Percentiles rank a stretch among this genome's conserved stretches.
phyloP scores from a whole-genome alignment of 306 rosid genomes.

The Begonia fuchsioides region DNA sequence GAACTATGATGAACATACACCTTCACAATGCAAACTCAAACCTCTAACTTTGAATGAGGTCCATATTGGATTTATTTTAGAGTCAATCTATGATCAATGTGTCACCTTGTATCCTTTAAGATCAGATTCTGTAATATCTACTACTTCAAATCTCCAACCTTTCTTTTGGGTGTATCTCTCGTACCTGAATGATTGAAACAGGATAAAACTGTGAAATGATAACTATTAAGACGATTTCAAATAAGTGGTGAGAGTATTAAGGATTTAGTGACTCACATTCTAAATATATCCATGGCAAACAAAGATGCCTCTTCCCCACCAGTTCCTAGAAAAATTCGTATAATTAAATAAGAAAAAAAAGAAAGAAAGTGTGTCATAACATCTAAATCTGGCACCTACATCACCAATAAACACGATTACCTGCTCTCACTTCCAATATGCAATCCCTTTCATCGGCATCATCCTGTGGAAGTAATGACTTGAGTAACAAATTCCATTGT shows the following conservation, averaged over 20 bases:
- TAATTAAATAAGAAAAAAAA: background rate
- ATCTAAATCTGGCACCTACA: background rate
- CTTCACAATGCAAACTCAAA: too few relatives aligned
- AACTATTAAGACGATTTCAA: constrained; percentile 9
- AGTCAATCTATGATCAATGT: background rate
- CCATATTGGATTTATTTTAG: background rate
- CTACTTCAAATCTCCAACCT: constrained; percentile 77
- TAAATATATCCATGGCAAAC: constrained; percentile 86
- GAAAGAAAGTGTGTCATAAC: background rate
- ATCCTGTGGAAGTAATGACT: constrained; percentile 76
- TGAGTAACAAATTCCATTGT: constrained; percentile 46
- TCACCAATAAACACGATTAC: constrained; percentile 18
- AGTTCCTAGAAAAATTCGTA: constrained; percentile 32
- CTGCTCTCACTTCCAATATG: constrained; percentile 97
- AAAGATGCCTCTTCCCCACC: constrained; percentile 95
- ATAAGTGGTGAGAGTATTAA: constrained; percentile 1
- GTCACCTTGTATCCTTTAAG: constrained; percentile 72
- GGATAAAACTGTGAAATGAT: constrained; percentile 8
- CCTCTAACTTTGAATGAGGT: too few relatives aligned
- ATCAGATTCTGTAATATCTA: constrained; percentile 64
- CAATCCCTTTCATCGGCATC: constrained; percentile 94
- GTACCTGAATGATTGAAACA: constrained; percentile 35
- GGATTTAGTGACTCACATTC: constrained; percentile 41
- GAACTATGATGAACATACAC: background rate
- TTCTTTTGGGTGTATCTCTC: constrained; percentile 65